Evolutionary conservation across 2,329 filamentous ascomycete genomes (phyloP).

Genomic region (Kalmusia sp.): DNA sequence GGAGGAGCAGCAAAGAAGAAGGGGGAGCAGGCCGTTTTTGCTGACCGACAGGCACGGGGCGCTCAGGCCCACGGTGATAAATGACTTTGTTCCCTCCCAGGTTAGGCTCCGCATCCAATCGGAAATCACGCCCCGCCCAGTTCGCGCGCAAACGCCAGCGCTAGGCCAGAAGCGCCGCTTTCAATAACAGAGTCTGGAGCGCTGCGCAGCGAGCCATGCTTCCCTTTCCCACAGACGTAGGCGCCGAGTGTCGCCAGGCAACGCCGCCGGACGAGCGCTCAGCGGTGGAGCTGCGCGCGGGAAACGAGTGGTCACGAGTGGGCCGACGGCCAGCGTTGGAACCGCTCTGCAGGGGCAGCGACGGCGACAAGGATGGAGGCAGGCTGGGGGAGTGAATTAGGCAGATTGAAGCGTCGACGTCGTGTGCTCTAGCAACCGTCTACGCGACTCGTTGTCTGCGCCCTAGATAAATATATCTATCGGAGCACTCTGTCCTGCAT

Average conservation of each 20-base stretch:
- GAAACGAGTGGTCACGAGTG: slow-evolving; percentile 7
- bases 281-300: neutral
- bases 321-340: slow-evolving; percentile 11
- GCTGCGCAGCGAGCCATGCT: slow-evolving; percentile 11
- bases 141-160: slow-evolving; percentile 10
- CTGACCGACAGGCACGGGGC: slow-evolving; percentile 2
- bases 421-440: slow-evolving; percentile 3
- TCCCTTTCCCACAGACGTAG: slow-evolving; percentile 8
- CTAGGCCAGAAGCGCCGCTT: slow-evolving; percentile 12
- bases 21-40: slow-evolving; percentile 17
- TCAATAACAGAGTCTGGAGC: slow-evolving; percentile 15
- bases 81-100: slow-evolving; percentile 7
- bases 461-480: neutral
- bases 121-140: slow-evolving; percentile 17
- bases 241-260: slow-evolving; percentile 5
- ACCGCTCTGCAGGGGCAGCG: slow-evolving; percentile 10
- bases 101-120: slow-evolving; percentile 10
- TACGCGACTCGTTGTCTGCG: slow-evolving; percentile 6
- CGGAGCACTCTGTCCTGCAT: neutral
- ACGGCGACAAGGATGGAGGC: slow-evolving; percentile 9
- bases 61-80: slow-evolving; percentile 12
- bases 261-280: neutral
- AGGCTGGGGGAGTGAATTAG: slow-evolving; percentile 15
- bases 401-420: slow-evolving; percentile 14
- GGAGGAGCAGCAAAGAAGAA: slow-evolving; percentile 37